A percentile compares a stretch with the other conserved stretches of the same genome.
These are phyloP conservation scores for Globisporangium nunn DNA, from an alignment of 352 stramenopile species.

Conservation along the genomic window DNA sequence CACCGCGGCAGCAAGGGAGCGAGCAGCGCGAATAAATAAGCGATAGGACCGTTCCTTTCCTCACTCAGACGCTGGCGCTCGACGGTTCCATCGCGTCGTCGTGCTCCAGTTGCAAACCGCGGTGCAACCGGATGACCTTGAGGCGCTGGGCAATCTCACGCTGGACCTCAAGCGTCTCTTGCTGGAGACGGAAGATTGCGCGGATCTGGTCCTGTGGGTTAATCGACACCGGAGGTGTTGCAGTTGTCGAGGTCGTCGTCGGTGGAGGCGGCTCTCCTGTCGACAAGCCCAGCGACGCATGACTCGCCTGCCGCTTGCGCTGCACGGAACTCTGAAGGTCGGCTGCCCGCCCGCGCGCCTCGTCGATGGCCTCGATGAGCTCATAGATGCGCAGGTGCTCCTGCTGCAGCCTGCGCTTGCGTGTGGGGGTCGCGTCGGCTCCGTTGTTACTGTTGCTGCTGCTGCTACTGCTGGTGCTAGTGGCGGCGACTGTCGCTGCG, in stretches of 20 bases:
- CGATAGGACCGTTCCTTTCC: too few relatives aligned
- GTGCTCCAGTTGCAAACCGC: constrained; percentile 23
- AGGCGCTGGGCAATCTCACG: constrained; percentile 43
- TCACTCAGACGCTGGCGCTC: constrained; percentile 47
- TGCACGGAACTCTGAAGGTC: not conserved
- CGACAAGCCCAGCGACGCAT: not conserved
- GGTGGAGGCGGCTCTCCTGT: constrained; percentile 3
- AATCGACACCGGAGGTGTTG: constrained; percentile 1
- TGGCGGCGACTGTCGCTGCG: constrained; percentile 16
- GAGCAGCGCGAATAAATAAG: too few relatives aligned
- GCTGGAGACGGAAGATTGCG: constrained; percentile 43
- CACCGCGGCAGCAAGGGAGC: too few relatives aligned
- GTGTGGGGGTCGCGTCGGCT: constrained; percentile 12
- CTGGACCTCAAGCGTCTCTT: constrained; percentile 48
- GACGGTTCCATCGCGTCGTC: constrained; percentile 47
- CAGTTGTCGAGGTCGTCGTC: not conserved
- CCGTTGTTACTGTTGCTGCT: not conserved
- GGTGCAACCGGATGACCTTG: constrained; percentile 24
- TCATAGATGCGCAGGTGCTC: constrained; percentile 53
- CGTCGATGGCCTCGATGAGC: constrained; percentile 58
- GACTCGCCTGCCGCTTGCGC: not conserved
- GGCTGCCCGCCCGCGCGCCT: constrained; percentile 24
- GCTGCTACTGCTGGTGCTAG: constrained; percentile 1
- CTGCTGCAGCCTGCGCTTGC: constrained; percentile 40
- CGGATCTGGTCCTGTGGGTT: constrained; percentile 39